phyloP scores from a whole-genome alignment of 2,329 filamentous ascomycete genomes.

The Drechslerella coelobrocha region DNA sequence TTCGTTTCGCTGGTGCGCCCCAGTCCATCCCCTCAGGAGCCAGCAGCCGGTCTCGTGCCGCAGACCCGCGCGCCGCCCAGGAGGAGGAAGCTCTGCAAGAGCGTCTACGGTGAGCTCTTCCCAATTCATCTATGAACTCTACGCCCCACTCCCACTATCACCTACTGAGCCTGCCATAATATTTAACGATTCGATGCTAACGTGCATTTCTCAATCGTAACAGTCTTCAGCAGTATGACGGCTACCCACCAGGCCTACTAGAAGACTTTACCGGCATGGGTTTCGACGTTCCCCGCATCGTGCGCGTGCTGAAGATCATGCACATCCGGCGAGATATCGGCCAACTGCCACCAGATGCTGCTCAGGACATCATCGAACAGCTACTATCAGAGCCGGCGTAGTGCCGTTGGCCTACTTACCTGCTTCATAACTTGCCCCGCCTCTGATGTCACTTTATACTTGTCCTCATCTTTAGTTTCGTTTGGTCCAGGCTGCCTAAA shows the following conservation, averaged over 20 bases:
- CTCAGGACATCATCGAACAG: conserved; percentile 28
- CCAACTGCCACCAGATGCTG: conserved; percentile 13
- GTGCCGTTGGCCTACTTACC: background rate
- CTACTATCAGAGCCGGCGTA: conserved; percentile 14
- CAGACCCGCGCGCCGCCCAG: conserved; percentile 38
- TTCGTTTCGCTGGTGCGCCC: conserved; percentile 80
- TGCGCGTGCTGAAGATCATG: conserved; percentile 80
- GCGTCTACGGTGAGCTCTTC: conserved; percentile 12
- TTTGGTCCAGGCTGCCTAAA: too few relatives aligned
- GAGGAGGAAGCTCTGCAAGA: conserved; percentile 55
- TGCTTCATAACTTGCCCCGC: too few relatives aligned
- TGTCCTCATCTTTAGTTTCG: background rate
- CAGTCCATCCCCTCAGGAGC: conserved; percentile 62
- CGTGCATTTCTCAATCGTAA: background rate
- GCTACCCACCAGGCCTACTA: conserved; percentile 83
- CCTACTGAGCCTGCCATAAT: conserved; percentile 2
- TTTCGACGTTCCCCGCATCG: conserved; percentile 84
- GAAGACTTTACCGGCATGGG: conserved; percentile 89
- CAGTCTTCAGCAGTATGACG: conserved; percentile 67
- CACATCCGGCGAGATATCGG: conserved; percentile 65
- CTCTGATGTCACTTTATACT: background rate
- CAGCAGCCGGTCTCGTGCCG: conserved; percentile 51
- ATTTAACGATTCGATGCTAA: background rate
- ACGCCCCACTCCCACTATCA: conserved; percentile 24
- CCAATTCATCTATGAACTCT: too few relatives aligned